Base-by-base conservation (phyloP, 2,329 filamentous ascomycete genomes). In the Neofusicoccum laricinum region DNA sequence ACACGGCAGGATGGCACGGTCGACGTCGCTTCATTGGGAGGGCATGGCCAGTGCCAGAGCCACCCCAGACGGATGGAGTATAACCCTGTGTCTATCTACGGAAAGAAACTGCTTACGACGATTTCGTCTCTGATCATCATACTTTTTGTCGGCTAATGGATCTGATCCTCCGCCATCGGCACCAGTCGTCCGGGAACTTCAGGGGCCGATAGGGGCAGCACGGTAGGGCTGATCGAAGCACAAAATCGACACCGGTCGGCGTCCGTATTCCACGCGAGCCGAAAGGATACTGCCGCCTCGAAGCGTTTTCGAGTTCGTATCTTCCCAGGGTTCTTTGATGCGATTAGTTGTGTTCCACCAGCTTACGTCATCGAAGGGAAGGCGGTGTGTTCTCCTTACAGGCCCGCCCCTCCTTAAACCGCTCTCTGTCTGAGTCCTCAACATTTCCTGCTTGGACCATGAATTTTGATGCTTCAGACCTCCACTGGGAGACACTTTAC, bases 311-410 rank as follows among this genome's bases (percentile, higher is more conserved):
- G 14, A 38, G 49, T 30, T 10, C 21, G 15, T 43, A 15, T 30
- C 25, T 43, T 57, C 51, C 38, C 15, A 7, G 38, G 25, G 4
- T 30, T 38, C 38, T 58, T 43, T 36, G 41, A 46, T 36, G 55
- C 41, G 55, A 46, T 19, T 34, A 46, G 55, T 45, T n/a, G 55
- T 46, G 55, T 46, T 46, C 41, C 25, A 46, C 11, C 17, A 25
- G 55, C 40, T 59, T 59, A 59, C 55, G 55, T 59, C 55, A 59
- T 59, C 55, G 14, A 43, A 40, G 55, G 43, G 30, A 46, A 59
- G 55, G 55, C 55, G 55, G 55, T 59, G 55, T 46, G 21, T 40
- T 30, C 55, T 59, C 55, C 55, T 59, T 59, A 46, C 55, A 59
- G 49, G 11, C 36, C 49, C 30, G 32, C 41, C 30, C 55, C 41